A percentile compares a stretch with the other conserved stretches of the same genome.
These are phyloP conservation scores for Lachnellula hyalina DNA, from an alignment of 2,329 filamentous ascomycete genomes.

Conservation along the genomic window DNA sequence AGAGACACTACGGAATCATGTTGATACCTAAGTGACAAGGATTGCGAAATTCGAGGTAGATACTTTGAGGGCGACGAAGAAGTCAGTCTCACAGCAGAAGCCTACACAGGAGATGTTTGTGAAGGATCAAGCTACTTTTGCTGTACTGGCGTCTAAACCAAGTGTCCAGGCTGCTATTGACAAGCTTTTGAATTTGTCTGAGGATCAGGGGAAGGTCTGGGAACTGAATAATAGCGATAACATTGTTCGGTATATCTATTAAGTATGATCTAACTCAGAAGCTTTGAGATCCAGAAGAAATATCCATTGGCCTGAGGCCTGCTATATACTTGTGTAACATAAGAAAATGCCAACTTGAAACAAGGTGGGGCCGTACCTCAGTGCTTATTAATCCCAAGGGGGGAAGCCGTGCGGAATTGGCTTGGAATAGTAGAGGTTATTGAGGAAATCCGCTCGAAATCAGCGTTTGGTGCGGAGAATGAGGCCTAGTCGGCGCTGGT, in stretches of 20 bases:
- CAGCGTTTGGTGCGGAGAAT: too few species aligned
- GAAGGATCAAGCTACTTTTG: neutral
- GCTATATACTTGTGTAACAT: too few species aligned
- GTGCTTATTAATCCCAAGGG: too few species aligned
- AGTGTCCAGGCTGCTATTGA: neutral
- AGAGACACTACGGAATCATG: neutral
- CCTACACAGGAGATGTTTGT: neutral
- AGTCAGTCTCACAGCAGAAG: neutral
- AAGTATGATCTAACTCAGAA: neutral
- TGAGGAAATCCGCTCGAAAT: too few species aligned
- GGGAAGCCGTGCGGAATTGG: neutral
- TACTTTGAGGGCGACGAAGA: neutral
- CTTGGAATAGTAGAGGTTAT: neutral
- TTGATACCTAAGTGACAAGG: neutral
- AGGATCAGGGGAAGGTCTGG: neutral
- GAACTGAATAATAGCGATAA: neutral
- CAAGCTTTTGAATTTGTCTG: neutral
- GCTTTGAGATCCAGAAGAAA: neutral
- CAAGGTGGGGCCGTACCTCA: too few species aligned
- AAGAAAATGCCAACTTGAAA: too few species aligned
- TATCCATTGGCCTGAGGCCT: too few species aligned
- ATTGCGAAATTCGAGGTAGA: neutral
- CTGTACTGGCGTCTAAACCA: neutral
- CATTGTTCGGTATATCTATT: neutral
- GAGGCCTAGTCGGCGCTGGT: too few species aligned